Base-by-base conservation (phyloP, 2,329 filamentous ascomycete species). In the Fusarium veterinarium region DNA sequence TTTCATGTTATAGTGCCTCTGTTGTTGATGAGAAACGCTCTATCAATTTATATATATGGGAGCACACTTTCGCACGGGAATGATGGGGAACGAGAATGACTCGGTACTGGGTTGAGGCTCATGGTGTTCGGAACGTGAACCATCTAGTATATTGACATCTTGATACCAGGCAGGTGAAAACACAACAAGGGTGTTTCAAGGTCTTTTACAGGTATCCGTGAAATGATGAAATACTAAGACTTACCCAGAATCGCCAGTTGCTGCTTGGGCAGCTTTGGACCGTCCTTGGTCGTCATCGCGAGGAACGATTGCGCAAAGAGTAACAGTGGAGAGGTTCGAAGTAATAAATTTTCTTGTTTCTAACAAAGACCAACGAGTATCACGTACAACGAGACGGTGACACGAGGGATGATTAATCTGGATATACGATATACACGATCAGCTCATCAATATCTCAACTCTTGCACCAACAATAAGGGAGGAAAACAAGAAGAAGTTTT, bases 211-310 rank as follows among this genome's bases (percentile, higher is more conserved):
- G 37, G 25, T 23, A 45, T 28, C 10, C 9, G 35, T 38, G 35
- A 23, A 52, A 48, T 23, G 12, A 60, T 41, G 38, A 71, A 58
- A 28, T n/a, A 35, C 30, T 9, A n/a, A 37, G n/a, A 40, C 88
- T 86, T 87, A 95, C 93, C 91, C 72, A 97, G 84, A 79, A 97
- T 95, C 46, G 90, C 84, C 78, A 97, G 86, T 84, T 97, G 94
- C 86, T 91, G 89, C 45, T 89, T 86, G 1, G 94, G 93, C 86
- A 96, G 86, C 84, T 91, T 93, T 31, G 90, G 88, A 71, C 80
- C 81, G 53, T 69, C 53, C 31, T 75, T 76, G 56, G 68, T 72
- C 46, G 72, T 61, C 76, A 78, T 78, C n/a, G 56, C 52, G 35
- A 69, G 64, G 64, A 53, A 58, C 38, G 62, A 63, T 53, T 49